Evolutionary conservation across 1,284 basidiomycete genomes (phyloP), one percentile per base, ranked within the genome.

Genomic region (Ceratobasidium sp.): DNA sequence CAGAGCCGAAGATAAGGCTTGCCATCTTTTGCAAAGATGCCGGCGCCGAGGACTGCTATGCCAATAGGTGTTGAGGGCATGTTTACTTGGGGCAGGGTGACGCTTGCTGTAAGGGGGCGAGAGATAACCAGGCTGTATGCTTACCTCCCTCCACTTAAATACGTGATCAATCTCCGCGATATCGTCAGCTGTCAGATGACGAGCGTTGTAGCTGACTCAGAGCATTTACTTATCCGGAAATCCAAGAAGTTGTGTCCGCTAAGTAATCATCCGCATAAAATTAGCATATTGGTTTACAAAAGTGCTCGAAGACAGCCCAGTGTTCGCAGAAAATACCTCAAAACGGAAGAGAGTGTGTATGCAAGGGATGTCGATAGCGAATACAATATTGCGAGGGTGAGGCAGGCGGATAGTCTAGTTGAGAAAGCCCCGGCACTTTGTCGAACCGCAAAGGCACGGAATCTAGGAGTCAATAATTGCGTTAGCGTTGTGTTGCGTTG

Each of bases 401-500:
- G 31, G 48, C 24, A 47, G 48, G 41, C 29, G 19, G 47, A n/a
- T 27, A 57, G 72, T 75, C 78, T 87, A 96, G 85, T 96, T 96
- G 86, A 96, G 92, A 86, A 89, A 96, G 76, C 94, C 94, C 80
- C 93, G 91, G 84, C 94, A 96, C 84, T 93, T 94, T 79, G 87
- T 87, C 77, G 93, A 93, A 78, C 94, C 94, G 80, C 94, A 96
- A 29, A 96, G 86, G 85, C 94, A 96, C 63, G 93, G 92, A 78
- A 96, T 96, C 83, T 83, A n/a, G 79, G 8, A 81, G 73, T 36
- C 78, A 77, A 5, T 78, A 78, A 76, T 41, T 11, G 6, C 36
- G 36, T 41, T 41, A 41, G 36, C 15, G 48, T 24, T 31, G 29
- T 31, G 27, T 15, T 83, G 82, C 78, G 77, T 81, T 81, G 66